phyloP scores from a whole-genome alignment of 2,329 filamentous ascomycete genomes.

The Sclerotinia subarctica region DNA sequence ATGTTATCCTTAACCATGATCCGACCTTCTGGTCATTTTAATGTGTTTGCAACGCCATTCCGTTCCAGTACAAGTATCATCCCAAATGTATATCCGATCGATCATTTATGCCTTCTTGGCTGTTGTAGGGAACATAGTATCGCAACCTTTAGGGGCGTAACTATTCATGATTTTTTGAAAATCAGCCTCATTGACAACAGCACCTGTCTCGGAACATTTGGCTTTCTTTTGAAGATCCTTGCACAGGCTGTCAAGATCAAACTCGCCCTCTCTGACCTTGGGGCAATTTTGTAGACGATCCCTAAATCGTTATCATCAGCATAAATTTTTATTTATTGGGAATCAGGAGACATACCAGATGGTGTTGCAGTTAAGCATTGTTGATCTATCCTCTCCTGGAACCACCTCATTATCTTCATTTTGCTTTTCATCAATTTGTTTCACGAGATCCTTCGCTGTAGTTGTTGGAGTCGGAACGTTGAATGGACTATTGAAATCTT shows the following conservation, averaged over 20 bases:
- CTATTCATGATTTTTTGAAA: slow-evolving; percentile 74
- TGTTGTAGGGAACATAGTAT: background rate
- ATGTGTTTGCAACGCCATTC: slow-evolving; percentile 15
- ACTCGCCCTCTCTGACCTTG: slow-evolving; percentile 83
- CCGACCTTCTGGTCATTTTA: slow-evolving; percentile 15
- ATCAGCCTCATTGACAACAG: slow-evolving; percentile 84
- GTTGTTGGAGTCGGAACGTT: slow-evolving; percentile 51
- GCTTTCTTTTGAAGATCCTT: slow-evolving; percentile 93
- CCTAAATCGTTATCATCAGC: slow-evolving; percentile 51
- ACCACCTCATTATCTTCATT: slow-evolving; percentile 66
- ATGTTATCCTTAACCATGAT: slow-evolving; percentile 13
- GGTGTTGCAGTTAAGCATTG: slow-evolving; percentile 80
- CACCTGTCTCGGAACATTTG: slow-evolving; percentile 86
- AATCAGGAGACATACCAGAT: slow-evolving; percentile 70
- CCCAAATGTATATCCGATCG: slow-evolving; percentile 6
- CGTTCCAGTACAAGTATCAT: slow-evolving; percentile 11
- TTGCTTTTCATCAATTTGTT: slow-evolving; percentile 75
- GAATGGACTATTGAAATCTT: slow-evolving; percentile 77
- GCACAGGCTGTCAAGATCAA: slow-evolving; percentile 91
- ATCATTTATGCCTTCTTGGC: slow-evolving; percentile 11
- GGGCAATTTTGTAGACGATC: slow-evolving; percentile 84
- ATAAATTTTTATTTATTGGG: background rate
- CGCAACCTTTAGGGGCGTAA: background rate
- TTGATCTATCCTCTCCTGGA: slow-evolving; percentile 55
- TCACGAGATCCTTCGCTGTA: slow-evolving; percentile 68